Evolutionary conservation across 495 filamentous ascomycete species (phyloP), one percentile per base, ranked within the genome.

Genomic region (Poronia punctata): DNA sequence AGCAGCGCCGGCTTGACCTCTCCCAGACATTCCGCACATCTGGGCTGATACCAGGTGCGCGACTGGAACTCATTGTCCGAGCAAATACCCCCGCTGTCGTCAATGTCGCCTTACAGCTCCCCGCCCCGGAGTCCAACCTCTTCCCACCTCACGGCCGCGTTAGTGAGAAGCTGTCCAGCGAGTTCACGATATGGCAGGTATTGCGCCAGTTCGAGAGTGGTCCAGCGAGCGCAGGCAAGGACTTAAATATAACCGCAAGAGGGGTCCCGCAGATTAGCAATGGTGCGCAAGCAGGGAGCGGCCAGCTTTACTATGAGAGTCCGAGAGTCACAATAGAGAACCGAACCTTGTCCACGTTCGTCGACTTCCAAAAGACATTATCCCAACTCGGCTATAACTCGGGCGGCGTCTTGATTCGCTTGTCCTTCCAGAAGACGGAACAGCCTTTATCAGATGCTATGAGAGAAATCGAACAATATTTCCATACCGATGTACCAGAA

Each of bases 21-120:
- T 89, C 88, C 9, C 75, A 83, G 12, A 79, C 82, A 23, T 83
- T 86, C 60, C 83, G 90, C n/a, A 82, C 90, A 22, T 85, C 89
- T 1, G 88, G 88, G 38, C 79, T 98, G 8, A 70, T 71, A 5
- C 75, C 86, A 11, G 92, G 92, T 20, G 89, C 92, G 18, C 95
- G 93, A 50, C 74, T 98, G 15, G 88, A 98, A 50, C 83, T 97
- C 32, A 81, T 95, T n/a, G 77, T 82, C 45, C 73, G 78, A 38
- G 90, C 87, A 20, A 82, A 78, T 33, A 88, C 86, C 0, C 83
- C 89, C 2, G 80, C 86, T 8, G 80, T 84, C 21, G 80, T 98
- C 38, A 84, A 81, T 16, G 81, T 97, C 16, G 88, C 85, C 4
- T 70, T 98, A 14, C 86, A 94, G 54, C 67, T 94, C 9, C 83